These are phyloP conservation scores for Gracilariopsis chorda DNA, from an alignment of 23 red algal species.

Conservation along the genomic window DNA sequence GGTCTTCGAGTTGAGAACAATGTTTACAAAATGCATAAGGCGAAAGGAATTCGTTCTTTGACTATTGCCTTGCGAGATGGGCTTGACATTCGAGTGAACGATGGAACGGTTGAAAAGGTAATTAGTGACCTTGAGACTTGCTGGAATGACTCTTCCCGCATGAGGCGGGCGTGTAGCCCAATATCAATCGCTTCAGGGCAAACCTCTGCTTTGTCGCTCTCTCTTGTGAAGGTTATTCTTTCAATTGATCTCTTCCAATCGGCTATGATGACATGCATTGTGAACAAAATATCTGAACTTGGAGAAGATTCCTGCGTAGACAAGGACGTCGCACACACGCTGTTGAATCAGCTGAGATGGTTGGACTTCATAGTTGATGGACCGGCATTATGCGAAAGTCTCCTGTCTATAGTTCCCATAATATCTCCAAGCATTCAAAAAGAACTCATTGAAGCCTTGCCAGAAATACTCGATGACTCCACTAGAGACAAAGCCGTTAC, in stretches of 20 bases:
- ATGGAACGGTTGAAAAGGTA: slow-evolving; percentile 21
- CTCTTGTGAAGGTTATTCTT: slow-evolving; percentile 32
- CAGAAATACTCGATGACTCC: slow-evolving; percentile 65
- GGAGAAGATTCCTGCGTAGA: slow-evolving; percentile 29
- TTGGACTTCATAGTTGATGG: slow-evolving; percentile 60
- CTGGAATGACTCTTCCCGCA: slow-evolving; percentile 44
- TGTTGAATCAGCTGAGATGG: slow-evolving; percentile 53
- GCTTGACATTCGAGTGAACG: not conserved
- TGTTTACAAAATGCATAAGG: slow-evolving; percentile 5
- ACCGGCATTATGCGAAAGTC: slow-evolving; percentile 28
- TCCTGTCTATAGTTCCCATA: slow-evolving; percentile 46
- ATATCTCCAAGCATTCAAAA: slow-evolving; percentile 36
- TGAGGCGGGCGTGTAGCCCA: slow-evolving; percentile 28
- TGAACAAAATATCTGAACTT: slow-evolving; percentile 57
- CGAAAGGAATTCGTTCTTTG: slow-evolving; percentile 2
- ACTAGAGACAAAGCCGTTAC: slow-evolving; percentile 30
- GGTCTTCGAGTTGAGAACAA: slow-evolving; percentile 31
- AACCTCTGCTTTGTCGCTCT: not conserved
- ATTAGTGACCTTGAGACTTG: slow-evolving; percentile 36
- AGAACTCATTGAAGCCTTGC: slow-evolving; percentile 45
- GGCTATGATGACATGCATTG: slow-evolving; percentile 17
- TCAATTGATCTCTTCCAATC: slow-evolving; percentile 58
- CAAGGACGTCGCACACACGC: slow-evolving; percentile 29
- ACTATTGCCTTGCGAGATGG: slow-evolving; percentile 2
- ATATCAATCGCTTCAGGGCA: not conserved